Evolutionary conservation across 1,139 yeast species (phyloP).

Genomic region (Ogataea hybrid): DNA sequence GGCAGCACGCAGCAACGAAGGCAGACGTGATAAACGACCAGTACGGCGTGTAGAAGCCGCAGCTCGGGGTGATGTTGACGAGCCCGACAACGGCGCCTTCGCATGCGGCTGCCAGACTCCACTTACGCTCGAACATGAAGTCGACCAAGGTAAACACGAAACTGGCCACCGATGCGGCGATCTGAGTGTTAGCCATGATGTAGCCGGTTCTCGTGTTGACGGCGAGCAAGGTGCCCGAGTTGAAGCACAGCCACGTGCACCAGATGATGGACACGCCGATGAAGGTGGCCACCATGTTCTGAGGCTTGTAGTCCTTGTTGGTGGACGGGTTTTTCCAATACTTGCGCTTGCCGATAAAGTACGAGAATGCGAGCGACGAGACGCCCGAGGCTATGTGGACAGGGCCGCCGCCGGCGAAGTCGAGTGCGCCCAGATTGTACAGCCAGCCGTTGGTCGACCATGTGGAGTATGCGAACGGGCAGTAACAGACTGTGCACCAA

Average conservation of each 20-base stretch:
- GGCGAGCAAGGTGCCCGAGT: constrained; percentile 46
- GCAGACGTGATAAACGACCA: constrained; percentile 45
- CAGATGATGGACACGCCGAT: constrained; percentile 49
- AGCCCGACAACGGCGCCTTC: constrained; percentile 50
- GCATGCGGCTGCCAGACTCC: constrained; percentile 45
- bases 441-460: constrained; percentile 48
- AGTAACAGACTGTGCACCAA: constrained; percentile 44
- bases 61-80: constrained; percentile 51
- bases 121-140: constrained; percentile 36
- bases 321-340: constrained; percentile 36
- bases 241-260: constrained; percentile 54
- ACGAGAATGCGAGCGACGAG: constrained; percentile 42
- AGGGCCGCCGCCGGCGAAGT: constrained; percentile 52
- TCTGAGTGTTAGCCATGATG: constrained; percentile 47
- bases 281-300: constrained; percentile 42
- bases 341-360: constrained; percentile 40
- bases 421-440: constrained; percentile 41
- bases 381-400: constrained; percentile 47
- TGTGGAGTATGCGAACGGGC: constrained; percentile 45
- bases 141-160: constrained; percentile 39
- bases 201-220: constrained; percentile 47
- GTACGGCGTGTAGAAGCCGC: constrained; percentile 50
- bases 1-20: constrained; percentile 42
- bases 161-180: constrained; percentile 45
- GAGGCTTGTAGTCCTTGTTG: constrained; percentile 35